phyloP scores from a whole-genome alignment of 2,329 filamentous ascomycete species.

The Xylariaceae sp. region DNA sequence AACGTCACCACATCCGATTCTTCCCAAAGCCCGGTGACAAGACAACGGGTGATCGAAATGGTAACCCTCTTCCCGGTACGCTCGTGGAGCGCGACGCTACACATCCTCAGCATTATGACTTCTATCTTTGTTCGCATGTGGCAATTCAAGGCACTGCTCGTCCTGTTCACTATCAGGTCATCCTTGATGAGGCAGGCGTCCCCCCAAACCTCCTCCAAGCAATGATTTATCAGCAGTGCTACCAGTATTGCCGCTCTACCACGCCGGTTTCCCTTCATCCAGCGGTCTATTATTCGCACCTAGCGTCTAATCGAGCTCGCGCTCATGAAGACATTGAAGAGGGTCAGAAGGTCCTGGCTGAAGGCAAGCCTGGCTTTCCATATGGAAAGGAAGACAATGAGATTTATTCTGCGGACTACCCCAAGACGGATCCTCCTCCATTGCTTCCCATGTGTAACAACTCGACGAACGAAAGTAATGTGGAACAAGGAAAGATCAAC shows the following conservation, averaged over 20 bases:
- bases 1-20: slow-evolving; percentile 92
- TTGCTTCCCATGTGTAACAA: slow-evolving; percentile 36
- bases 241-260: slow-evolving; percentile 88
- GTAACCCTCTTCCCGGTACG: slow-evolving; percentile 83
- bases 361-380: slow-evolving; percentile 44
- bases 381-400: slow-evolving; percentile 32
- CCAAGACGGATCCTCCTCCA: slow-evolving; percentile 22
- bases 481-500: slow-evolving; percentile 17
- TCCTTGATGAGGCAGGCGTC: slow-evolving; percentile 77
- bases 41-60: slow-evolving; percentile 67
- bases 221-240: slow-evolving; percentile 93
- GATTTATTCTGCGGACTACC: slow-evolving; percentile 11
- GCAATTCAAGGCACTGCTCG: slow-evolving; percentile 94
- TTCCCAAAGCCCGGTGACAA: slow-evolving; percentile 68
- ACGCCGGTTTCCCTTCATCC: slow-evolving; percentile 89
- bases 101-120: slow-evolving; percentile 88
- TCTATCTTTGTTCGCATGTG: slow-evolving; percentile 64
- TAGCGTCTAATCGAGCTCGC: slow-evolving; percentile 79
- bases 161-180: slow-evolving; percentile 89
- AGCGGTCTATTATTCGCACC: slow-evolving; percentile 93
- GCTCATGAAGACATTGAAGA: slow-evolving; percentile 65
- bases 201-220: slow-evolving; percentile 72
- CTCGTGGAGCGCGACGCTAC: slow-evolving; percentile 89
- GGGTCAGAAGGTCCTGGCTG: slow-evolving; percentile 48
- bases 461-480: no score